Evolutionary conservation across 306 rosid species (phyloP), one percentile per base, ranked within the genome.

Genomic region (Rosa multiflora): DNA sequence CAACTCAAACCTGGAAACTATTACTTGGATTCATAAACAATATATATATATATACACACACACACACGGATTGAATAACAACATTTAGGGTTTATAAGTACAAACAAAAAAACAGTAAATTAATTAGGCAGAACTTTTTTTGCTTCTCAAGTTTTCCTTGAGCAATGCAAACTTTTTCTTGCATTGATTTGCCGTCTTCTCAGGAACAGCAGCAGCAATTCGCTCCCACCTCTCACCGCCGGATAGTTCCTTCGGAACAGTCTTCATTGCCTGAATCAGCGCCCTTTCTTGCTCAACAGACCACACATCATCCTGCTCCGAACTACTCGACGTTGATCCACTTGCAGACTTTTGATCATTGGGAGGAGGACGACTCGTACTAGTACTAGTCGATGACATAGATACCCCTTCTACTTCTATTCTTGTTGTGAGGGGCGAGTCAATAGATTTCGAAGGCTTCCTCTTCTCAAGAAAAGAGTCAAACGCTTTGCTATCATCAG

Each of bases 381-480:
- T 82, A 78, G 70, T 14, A 64, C 58, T 59, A 49, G 80, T 72
- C 7, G 82, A 59, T 23, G 95, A 55, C 23, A 73, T 76, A 8
- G 90, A 69, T 18, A 72, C 84, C 40, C 93, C 98, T 51, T 62
- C 89, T 58, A 79, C 18, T 72, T 92, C 99, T 53, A 90, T 95
- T 82, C 98, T 87, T 67, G 97, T 93, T 68, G 98, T 52, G 53
- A 95, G 93, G 1, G 97, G 97, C 67, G 99, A 96, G 21, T 86
- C 97, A 76, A 93, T 93, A 71, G 95, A 47, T 44, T 74, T 91
- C 8, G 89, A 86, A 32, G 99, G 90, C 87, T 96, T 96, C 83
- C 98, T 91, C 87, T 91, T 96, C 87, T 93, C 97, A 42, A 93
- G 97, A 79, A 96, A 96, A 26, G 96, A 87, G 77, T 95, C 99